Conservation (phyloP, 2,329 filamentous ascomycete genomes). For the Aspergillus ochraceoroseus region DNA sequence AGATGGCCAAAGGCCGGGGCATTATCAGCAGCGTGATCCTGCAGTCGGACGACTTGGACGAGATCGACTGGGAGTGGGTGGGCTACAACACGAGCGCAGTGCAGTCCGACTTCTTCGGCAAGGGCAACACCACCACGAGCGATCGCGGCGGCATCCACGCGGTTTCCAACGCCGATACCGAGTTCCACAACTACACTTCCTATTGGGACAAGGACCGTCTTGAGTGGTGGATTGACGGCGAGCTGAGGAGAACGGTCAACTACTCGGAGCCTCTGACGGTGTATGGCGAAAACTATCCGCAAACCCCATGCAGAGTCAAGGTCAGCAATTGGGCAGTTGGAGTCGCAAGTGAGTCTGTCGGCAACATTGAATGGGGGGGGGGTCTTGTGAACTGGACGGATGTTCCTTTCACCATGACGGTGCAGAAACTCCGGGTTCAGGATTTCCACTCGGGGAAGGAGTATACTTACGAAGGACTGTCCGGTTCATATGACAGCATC, state of each 20-base stretch:
- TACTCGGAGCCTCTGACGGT: conserved; percentile 43
- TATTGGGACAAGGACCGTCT: conserved; percentile 63
- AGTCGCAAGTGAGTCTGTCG: conserved; percentile 29
- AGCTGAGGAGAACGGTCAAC: conserved; percentile 56
- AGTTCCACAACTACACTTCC: conserved; percentile 50
- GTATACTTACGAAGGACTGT: conserved; percentile 60
- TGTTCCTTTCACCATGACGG: conserved; percentile 68
- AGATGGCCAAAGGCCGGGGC: conserved; percentile 67
- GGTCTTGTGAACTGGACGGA: conserved; percentile 61
- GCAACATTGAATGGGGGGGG: conserved; percentile 64
- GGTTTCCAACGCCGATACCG: conserved; percentile 53
- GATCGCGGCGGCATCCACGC: conserved; percentile 69
- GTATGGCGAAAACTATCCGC: conserved; percentile 60
- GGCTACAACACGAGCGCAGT: conserved; percentile 37
- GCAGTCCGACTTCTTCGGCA: conserved; percentile 94
- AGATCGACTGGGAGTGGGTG: conserved; percentile 65
- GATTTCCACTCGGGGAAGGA: conserved; percentile 59
- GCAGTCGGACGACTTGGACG: conserved; percentile 76
- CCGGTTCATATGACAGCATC: conserved; percentile 62
- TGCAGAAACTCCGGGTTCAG: conserved; percentile 56
- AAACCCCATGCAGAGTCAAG: conserved; percentile 68
- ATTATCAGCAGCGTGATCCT: conserved; percentile 79
- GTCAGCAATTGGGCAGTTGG: conserved; percentile 66
- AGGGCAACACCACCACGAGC: conserved; percentile 74
- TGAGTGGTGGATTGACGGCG: conserved; percentile 62